Percentiles rank a stretch among this genome's conserved stretches.
Conservation (phyloP, 495 filamentous ascomycete species). For the Aspergillus leporis region DNA sequence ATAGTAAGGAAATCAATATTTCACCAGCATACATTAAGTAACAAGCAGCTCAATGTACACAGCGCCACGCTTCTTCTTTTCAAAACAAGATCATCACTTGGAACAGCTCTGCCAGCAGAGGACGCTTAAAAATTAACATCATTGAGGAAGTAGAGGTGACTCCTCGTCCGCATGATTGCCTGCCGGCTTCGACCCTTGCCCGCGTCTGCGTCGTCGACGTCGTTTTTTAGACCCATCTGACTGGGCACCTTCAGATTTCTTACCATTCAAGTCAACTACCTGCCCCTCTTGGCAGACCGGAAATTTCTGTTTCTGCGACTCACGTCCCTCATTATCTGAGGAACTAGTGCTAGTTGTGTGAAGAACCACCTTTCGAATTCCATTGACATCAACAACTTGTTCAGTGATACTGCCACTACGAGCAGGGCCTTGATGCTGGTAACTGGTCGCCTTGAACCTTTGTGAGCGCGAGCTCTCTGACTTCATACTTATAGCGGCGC, state of each 20-base stretch:
- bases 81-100: not conserved
- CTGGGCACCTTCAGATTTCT: slow-evolving; percentile 4
- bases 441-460: slow-evolving; percentile 23
- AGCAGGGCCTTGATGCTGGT: slow-evolving; percentile 53
- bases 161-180: slow-evolving; percentile 19
- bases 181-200: slow-evolving; percentile 17
- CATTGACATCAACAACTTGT: slow-evolving; percentile 77
- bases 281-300: slow-evolving; percentile 20
- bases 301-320: slow-evolving; percentile 9
- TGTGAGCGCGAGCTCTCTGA: slow-evolving; percentile 38
- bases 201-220: slow-evolving; percentile 34
- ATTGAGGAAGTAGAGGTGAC: slow-evolving; percentile 24
- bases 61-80: not conserved
- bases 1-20: not conserved
- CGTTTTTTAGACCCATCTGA: slow-evolving; percentile 25
- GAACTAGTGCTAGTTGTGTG: slow-evolving; percentile 64
- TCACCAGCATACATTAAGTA: not conserved
- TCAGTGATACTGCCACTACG: slow-evolving; percentile 89
- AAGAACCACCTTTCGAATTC: slow-evolving; percentile 81
- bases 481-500: slow-evolving; percentile 35
- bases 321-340: slow-evolving; percentile 33
- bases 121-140: not conserved
- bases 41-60: slow-evolving; percentile 2
- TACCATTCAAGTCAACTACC: slow-evolving; percentile 16
- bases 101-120: slow-evolving; percentile 23